phyloP scores from a whole-genome alignment of 768 basidiomycete species.

The Epithele typhae region DNA sequence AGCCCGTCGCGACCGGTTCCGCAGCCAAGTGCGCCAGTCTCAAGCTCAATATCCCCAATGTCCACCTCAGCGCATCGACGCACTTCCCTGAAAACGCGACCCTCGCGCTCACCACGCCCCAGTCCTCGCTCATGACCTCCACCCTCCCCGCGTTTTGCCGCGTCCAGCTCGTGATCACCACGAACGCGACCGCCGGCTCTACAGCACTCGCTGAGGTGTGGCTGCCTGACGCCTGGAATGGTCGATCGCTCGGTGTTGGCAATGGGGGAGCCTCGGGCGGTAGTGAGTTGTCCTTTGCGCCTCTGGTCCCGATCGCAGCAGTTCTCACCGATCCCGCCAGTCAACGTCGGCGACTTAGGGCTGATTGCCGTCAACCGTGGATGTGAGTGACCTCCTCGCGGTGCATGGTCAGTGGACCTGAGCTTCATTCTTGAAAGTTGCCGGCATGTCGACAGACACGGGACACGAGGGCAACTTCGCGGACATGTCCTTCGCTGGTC shows the following conservation, averaged over 20 bases:
- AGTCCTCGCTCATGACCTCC: conserved; percentile 13
- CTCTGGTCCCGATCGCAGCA: background rate
- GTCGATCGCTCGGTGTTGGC: conserved; percentile 22
- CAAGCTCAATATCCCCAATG: background rate
- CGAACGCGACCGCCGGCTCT: conserved; percentile 17
- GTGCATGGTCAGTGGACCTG: background rate
- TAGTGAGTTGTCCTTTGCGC: conserved; percentile 3
- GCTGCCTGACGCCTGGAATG: conserved; percentile 27
- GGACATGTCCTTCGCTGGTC: conserved; percentile 19
- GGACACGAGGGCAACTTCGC: conserved; percentile 13
- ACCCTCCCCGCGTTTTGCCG: conserved; percentile 21
- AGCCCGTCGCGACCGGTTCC: background rate
- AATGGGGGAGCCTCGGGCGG: conserved; percentile 25
- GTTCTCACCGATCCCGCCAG: conserved; percentile 3
- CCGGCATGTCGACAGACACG: conserved; percentile 22
- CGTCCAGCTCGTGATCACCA: conserved; percentile 17
- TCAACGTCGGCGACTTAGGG: conserved; percentile 19
- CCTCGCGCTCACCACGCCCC: conserved; percentile 14
- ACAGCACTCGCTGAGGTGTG: conserved; percentile 21
- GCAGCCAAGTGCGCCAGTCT: conserved; percentile 4
- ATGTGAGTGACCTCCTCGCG: conserved; percentile 12
- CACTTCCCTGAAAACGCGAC: conserved; percentile 10
- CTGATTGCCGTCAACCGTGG: conserved; percentile 19
- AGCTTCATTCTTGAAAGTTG: conserved; percentile 13
- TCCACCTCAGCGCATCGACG: background rate